These are phyloP conservation scores for Cyberlindnera galapagoensis DNA, from an alignment of 805 yeast genomes.

Conservation along the genomic window DNA sequence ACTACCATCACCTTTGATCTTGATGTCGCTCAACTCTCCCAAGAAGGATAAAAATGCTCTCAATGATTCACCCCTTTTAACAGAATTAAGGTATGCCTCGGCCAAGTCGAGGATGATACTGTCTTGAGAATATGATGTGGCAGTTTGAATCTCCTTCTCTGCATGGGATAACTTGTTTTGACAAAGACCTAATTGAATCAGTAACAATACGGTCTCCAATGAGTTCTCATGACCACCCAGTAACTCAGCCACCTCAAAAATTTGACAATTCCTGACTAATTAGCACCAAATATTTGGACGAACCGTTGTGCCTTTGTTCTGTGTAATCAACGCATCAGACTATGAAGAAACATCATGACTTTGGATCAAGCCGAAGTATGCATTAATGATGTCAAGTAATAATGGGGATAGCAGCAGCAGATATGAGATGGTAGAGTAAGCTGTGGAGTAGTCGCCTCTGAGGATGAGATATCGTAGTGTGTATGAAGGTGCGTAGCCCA, in stretches of 20 bases:
- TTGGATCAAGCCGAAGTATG: constrained; percentile 21
- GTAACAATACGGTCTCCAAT: constrained; percentile 35
- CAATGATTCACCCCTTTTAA: constrained; percentile 32
- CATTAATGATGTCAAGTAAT: constrained; percentile 19
- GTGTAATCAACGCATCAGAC: constrained; percentile 16
- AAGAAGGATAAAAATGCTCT: constrained; percentile 53
- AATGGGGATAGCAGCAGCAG: constrained; percentile 1
- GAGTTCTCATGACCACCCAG: constrained; percentile 32
- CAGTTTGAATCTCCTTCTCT: constrained; percentile 34
- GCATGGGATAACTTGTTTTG: constrained; percentile 40
- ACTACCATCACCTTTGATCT: too few relatives aligned
- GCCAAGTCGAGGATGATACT: constrained; percentile 69
- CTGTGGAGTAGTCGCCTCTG: constrained; percentile 21
- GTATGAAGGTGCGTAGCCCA: constrained; percentile 25
- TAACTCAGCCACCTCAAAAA: constrained; percentile 37
- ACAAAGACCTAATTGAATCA: constrained; percentile 33
- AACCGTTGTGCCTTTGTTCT: constrained; percentile 22
- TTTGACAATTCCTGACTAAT: constrained; percentile 32
- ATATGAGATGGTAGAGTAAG: constrained; percentile 1
- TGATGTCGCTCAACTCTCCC: constrained; percentile 80
- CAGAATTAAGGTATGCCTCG: constrained; percentile 63
- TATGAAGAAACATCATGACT: constrained; percentile 13
- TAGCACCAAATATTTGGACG: constrained; percentile 35
- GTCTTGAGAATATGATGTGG: constrained; percentile 54
- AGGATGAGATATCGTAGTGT: constrained; percentile 29